Conservation (phyloP, 2,329 filamentous ascomycete genomes). For the Diaporthe citrichinensis region DNA sequence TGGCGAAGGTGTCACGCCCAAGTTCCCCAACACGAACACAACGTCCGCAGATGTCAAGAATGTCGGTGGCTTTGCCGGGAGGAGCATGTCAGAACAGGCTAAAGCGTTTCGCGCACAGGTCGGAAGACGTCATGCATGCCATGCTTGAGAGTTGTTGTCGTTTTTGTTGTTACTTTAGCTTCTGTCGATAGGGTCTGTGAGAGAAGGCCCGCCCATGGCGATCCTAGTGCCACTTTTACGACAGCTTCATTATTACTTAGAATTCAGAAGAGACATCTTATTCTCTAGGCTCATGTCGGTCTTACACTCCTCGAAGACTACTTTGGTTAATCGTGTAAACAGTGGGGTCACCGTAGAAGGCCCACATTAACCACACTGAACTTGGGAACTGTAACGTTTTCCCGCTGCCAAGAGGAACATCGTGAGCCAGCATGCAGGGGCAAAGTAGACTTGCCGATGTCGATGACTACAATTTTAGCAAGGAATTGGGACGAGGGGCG, state of each 20-base stretch:
- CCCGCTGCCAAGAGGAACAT: too few species aligned
- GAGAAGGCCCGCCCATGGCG: not conserved
- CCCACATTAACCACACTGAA: too few species aligned
- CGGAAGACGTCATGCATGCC: slow-evolving; percentile 4
- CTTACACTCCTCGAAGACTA: not conserved
- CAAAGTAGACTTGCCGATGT: too few species aligned
- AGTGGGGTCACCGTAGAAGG: too few species aligned
- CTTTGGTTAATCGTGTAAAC: not conserved
- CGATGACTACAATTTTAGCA: too few species aligned
- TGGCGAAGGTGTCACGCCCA: not conserved
- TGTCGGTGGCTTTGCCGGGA: not conserved
- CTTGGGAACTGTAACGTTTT: too few species aligned
- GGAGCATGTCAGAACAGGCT: slow-evolving; percentile 2
- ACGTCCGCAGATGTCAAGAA: slow-evolving; percentile 5
- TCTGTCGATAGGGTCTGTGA: not conserved
- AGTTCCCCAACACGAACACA: not conserved
- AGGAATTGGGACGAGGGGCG: too few species aligned
- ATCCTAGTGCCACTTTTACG: not conserved
- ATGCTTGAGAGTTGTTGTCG: not conserved
- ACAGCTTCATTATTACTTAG: not conserved
- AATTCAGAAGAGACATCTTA: not conserved
- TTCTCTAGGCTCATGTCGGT: not conserved
- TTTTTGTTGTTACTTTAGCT: not conserved
- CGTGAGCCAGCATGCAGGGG: too few species aligned
- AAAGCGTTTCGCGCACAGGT: not conserved